Base-by-base conservation (phyloP, 306 rosid species). In the Vigna angularis region DNA sequence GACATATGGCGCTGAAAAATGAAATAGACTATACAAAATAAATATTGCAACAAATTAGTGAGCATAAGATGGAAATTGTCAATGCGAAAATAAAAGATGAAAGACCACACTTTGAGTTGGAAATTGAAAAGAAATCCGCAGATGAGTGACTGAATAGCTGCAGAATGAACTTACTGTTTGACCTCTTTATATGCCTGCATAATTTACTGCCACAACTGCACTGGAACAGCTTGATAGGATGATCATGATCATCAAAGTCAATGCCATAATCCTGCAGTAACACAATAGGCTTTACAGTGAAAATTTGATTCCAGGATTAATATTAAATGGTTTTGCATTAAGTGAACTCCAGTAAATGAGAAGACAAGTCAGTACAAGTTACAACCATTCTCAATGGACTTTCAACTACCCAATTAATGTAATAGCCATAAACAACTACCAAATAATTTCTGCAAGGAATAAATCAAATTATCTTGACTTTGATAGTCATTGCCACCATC, bases 181-280 rank as follows among this genome's bases (percentile, higher is more conserved):
- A 64, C 15, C 98, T 89, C 87, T 86, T 90, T 88, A 88, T 89
- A 77, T 87, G 85, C 88, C 98, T 84, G 86, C 98, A 95, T 88
- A 93, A 93, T 79, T 86, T 88, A 81, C 99, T 95, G 82, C 97
- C 96, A 87, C 99, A 95, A 81, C 30, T 84, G 83, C 98, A 95
- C 50, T 70, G 81, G 73, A 93, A 93, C 26, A 83, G 77, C 87
- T 86, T 87, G 16, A 88, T 49, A 73, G 85, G 90, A 36, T 85
- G 85, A 83, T 91, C 96, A 24, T 61, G 80, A 79, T 91, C 97
- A n/a, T 93, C 91, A 58, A 95, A 91, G 87, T 88, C 93, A 49
- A 95, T 85, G 84, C 98, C 97, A 78, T 93, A 93, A 83, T 95
- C 99, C 99, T 95, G 84, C 89, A 83, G 48, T 76, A 59, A 75